These are phyloP conservation scores for Mycena metata DNA, from an alignment of 768 basidiomycete species.

Conservation along the genomic window DNA sequence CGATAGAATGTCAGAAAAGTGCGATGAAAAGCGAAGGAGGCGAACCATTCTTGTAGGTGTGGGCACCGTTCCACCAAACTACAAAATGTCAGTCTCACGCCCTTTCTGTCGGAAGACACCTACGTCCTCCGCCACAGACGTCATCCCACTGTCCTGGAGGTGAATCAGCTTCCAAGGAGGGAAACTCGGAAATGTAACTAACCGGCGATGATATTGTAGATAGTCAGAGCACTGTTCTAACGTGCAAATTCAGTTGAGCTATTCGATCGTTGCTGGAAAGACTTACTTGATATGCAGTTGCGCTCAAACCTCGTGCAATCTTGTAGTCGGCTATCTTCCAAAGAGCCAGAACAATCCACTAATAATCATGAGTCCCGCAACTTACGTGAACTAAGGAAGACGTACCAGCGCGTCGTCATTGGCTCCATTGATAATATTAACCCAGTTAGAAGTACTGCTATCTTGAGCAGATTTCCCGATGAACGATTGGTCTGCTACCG, in stretches of 20 bases:
- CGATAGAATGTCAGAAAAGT: too few relatives aligned
- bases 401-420: constrained; percentile 68
- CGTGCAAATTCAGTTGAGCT: neutral
- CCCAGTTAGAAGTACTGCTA: constrained; percentile 58
- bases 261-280: neutral
- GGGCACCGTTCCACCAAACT: constrained; percentile 72
- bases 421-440: constrained; percentile 58
- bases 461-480: constrained; percentile 59
- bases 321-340: constrained; percentile 74
- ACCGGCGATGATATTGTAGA: constrained; percentile 63
- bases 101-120: constrained; percentile 19
- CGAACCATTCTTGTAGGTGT: constrained; percentile 64
- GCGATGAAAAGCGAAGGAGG: too few relatives aligned
- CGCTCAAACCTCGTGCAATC: constrained; percentile 52
- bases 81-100: neutral
- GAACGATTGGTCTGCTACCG: constrained; percentile 58
- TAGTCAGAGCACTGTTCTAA: constrained; percentile 59
- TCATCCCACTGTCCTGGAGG: constrained; percentile 60
- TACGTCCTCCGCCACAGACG: constrained; percentile 66
- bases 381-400: neutral
- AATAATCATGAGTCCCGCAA: neutral
- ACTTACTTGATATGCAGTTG: constrained; percentile 47
- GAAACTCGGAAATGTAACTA: neutral
- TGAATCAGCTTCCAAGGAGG: neutral
- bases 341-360: constrained; percentile 69